phyloP scores from a whole-genome alignment of 2,329 filamentous ascomycete genomes.

The Beauveria australis region DNA sequence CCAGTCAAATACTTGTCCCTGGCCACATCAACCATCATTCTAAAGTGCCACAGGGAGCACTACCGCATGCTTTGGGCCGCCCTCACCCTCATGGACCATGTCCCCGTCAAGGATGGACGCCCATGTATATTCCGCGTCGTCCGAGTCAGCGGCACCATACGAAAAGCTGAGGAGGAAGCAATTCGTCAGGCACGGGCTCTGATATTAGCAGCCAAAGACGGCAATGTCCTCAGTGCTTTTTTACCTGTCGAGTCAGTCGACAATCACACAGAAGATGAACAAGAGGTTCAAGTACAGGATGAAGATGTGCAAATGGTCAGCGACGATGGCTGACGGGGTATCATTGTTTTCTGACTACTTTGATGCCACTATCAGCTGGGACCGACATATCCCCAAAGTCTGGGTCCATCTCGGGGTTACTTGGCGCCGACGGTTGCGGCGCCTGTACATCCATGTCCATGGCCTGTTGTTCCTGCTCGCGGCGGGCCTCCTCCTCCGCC shows the following conservation, averaged over 20 bases:
- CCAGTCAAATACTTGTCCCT: constrained; percentile 86
- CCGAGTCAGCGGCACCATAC: constrained; percentile 85
- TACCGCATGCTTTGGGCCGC: constrained; percentile 88
- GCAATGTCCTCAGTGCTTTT: constrained; percentile 18
- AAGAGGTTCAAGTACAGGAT: constrained; percentile 28
- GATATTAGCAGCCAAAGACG: constrained; percentile 57
- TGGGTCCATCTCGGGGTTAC: constrained; percentile 28
- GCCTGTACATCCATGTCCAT: constrained; percentile 26
- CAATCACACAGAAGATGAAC: constrained; percentile 28
- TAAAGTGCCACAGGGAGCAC: constrained; percentile 73
- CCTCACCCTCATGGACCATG: constrained; percentile 66
- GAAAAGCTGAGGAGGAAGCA: constrained; percentile 84
- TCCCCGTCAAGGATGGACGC: constrained; percentile 53
- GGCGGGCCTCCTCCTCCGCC: constrained; percentile 64
- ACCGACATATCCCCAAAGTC: constrained; percentile 46
- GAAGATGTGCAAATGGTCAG: constrained; percentile 39
- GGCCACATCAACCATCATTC: constrained; percentile 89
- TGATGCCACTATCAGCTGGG: constrained; percentile 57
- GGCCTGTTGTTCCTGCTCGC: constrained; percentile 27
- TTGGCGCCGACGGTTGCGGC: constrained; percentile 16
- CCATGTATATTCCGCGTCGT: constrained; percentile 78
- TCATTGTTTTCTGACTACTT: constrained; percentile 60
- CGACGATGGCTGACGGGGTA: constrained; percentile 34
- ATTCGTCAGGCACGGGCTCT: constrained; percentile 67
- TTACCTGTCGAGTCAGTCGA: constrained; percentile 16